These are phyloP conservation scores for Atkinsonella texensis DNA, from an alignment of 2,329 filamentous ascomycete species.

Conservation along the genomic window DNA sequence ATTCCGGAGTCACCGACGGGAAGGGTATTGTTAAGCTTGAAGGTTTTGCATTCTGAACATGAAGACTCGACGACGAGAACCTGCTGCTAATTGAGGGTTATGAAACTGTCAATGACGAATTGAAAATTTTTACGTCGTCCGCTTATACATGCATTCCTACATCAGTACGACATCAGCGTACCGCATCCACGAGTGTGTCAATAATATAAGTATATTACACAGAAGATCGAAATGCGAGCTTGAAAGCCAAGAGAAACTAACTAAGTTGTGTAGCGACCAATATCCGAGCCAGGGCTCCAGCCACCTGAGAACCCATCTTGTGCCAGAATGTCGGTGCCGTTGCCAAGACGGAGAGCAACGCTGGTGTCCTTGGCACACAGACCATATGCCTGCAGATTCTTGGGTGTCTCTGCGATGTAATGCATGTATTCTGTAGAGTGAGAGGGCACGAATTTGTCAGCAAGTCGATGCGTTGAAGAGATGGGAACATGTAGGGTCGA, in stretches of 20 bases:
- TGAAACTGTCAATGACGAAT: no score
- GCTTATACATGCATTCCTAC: not conserved
- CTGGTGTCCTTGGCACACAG: slow-evolving; percentile 28
- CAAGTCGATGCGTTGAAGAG: not conserved
- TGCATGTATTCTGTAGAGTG: slow-evolving; percentile 19
- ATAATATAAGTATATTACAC: not conserved
- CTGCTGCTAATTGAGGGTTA: no score
- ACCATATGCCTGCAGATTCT: slow-evolving; percentile 28
- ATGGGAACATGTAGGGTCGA: no score
- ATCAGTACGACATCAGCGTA: not conserved
- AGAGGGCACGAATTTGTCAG: not conserved
- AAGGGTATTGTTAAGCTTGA: no score
- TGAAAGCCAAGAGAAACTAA: not conserved
- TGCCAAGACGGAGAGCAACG: slow-evolving; percentile 22
- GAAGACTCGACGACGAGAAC: no score
- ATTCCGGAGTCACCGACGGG: no score
- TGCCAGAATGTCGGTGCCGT: slow-evolving; percentile 21
- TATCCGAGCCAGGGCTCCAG: slow-evolving; percentile 22
- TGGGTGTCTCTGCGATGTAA: slow-evolving; percentile 25
- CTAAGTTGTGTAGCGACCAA: slow-evolving; percentile 24
- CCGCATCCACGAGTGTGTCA: not conserved
- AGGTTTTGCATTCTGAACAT: no score
- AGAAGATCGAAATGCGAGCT: not conserved
- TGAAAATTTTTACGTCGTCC: no score
- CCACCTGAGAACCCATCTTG: slow-evolving; percentile 22